Evolutionary conservation across 129 eudicot genomes (phyloP), one percentile per base, ranked within the genome.

Genomic region (Artemisia argyi): DNA sequence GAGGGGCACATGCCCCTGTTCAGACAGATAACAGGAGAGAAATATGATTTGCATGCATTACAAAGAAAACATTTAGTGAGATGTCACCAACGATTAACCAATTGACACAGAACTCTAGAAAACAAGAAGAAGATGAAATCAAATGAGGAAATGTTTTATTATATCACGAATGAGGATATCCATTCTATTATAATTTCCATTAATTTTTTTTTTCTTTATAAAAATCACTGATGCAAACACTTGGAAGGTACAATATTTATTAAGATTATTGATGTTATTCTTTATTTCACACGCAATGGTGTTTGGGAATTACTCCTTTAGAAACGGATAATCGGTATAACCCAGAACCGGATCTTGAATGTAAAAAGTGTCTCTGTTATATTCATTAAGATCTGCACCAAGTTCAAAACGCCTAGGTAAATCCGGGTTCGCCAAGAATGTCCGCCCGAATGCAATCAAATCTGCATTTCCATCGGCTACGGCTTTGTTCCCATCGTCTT

Each of bases 401-500:
- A 81, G 63, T 57, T 72, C 85, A 61, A 81, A 81, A 64, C 85
- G 79, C 61, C 22, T 76, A n/a, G 85, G 82, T 76, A 81, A 76
- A 67, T 81, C 79, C 3, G 85, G 82, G 58, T 81, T 81, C 11
- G 85, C 79, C 76, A 77, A 67, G 66, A 81, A 72, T 60, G 77
- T 68, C 24, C 85, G 81, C 44, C 84, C 84, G 30, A 47, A 81
- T 7, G 78, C 80, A 26, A 81, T 28, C 73, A 80, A 55, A 64
- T 80, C 80, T 0, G 81, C 77, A 13, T 75, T 47, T 10, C 61
- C 80, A 0, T 46, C 69, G 1, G 16, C 61, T 3, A 81, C 20
- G 10, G 69, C 81, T 12, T 64, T 65, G 30, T 56, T 65, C 1
- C 78, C 84, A 5, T 81, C 81, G 3, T 49, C 65, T 51, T 28